Base-by-base conservation (phyloP, 2,329 filamentous ascomycete genomes). In the Dryadomyces sulphureus region DNA sequence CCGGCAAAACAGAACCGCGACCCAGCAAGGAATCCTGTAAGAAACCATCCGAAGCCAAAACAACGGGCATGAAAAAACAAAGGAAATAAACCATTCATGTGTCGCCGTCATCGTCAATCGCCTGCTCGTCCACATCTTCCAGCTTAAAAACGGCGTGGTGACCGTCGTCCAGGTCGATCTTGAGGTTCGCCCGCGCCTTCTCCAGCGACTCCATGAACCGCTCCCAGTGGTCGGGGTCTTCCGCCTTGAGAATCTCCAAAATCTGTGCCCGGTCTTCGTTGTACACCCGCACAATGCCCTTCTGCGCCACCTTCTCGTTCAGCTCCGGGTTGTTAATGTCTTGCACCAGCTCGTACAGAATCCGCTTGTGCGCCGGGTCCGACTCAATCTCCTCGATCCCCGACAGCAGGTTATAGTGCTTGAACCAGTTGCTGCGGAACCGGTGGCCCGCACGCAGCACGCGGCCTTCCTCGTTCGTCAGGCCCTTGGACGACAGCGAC, bases 141-240 rank as follows among this genome's bases (percentile, higher is more conserved):
- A 32, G 19, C 19, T 43, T 38, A 16, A 38, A 12, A 8, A 7
- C 17, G n/a, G 24, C 41, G 7, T 27, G 41, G 12, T 20, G 24
- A 17, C 41, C 17, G 35, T 47, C 48, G 7, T 30, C 50, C 24
- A 46, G 16, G 17, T 45, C 49, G 6, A 53, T 49, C 42, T 61
- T 63, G 19, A 72, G 66, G 53, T 78, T 78, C 11, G 68, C 71
- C 47, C 68, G 63, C 6, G 74, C 72, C 60, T 77, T 77, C 55
- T 73, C 65, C 61, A 79, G 77, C 34, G 70, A 66, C 60, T 81
- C 75, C 21, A 73, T 69, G 56, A 88, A 76, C 7, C 64, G 62
- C 43, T 73, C 70, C 72, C 84, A 76, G 58, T 82, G 71, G 50
- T 78, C 74, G 0, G 79, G 77, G 52, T 87, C 84, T 24, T 72